Percentiles rank a stretch among this genome's conserved stretches.
phyloP scores from a whole-genome alignment of 257 asterid genomes.

The Capsicum rhomboideum region DNA sequence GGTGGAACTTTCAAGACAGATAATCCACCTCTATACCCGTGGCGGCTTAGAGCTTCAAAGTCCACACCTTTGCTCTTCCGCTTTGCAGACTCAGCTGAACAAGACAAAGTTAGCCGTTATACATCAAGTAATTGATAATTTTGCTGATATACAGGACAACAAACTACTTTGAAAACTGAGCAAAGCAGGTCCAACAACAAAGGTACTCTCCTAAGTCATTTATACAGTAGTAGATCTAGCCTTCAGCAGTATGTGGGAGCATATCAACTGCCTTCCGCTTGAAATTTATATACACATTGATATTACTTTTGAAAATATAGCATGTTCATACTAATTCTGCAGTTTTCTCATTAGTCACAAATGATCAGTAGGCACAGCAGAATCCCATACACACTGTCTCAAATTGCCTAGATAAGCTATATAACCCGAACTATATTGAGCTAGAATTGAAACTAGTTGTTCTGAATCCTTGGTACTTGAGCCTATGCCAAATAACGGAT shows the following conservation, averaged over 20 bases:
- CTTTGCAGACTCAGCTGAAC: constrained; percentile 44
- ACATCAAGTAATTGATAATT: not conserved
- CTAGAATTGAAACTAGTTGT: not conserved
- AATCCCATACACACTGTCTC: not conserved
- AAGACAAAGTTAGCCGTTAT: not conserved
- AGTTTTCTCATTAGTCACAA: not conserved
- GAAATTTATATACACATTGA: not conserved
- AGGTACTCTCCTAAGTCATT: not conserved
- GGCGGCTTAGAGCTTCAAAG: constrained; percentile 65
- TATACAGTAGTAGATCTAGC: not conserved
- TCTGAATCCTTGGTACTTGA: not conserved
- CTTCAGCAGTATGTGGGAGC: not conserved
- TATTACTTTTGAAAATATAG: not conserved
- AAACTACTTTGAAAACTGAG: not conserved
- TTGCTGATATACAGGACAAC: not conserved
- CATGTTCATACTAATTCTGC: not conserved
- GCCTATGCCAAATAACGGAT: not conserved
- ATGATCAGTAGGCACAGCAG: not conserved
- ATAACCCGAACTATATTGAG: not conserved
- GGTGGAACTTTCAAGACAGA: constrained; percentile 82
- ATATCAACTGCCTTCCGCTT: not conserved
- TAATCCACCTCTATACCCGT: constrained; percentile 83
- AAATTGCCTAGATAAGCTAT: not conserved
- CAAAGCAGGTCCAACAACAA: not conserved
- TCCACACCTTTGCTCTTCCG: constrained; percentile 61